phyloP scores from a whole-genome alignment of 495 filamentous ascomycete genomes.

The Podospora australis region DNA sequence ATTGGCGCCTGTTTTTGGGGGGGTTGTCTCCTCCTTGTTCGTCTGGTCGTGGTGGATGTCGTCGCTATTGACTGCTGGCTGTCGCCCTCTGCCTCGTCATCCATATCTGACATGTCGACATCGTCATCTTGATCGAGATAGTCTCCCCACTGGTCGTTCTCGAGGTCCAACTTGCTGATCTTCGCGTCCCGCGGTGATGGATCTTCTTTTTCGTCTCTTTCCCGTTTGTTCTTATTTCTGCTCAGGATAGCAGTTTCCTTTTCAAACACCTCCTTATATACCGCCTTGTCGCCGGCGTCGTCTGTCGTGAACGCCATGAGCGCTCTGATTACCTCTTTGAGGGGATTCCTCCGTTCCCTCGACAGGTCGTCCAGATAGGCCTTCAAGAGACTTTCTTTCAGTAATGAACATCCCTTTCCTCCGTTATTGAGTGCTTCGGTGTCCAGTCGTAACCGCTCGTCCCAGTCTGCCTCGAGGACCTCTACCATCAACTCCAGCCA shows the following conservation, averaged over 20 bases:
- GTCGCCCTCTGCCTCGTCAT: conserved; percentile 21
- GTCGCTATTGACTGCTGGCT: neutral
- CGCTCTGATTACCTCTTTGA: conserved; percentile 38
- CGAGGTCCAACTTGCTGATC: conserved; percentile 42
- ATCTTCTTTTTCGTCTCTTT: conserved; percentile 28
- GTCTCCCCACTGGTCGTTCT: conserved; percentile 39
- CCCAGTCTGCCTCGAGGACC: conserved; percentile 69
- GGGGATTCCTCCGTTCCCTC: conserved; percentile 20
- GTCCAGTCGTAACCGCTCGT: conserved; percentile 42
- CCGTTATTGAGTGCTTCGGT: conserved; percentile 10
- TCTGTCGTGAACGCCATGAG: conserved; percentile 35
- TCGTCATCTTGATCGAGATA: conserved; percentile 34
- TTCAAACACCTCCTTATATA: conserved; percentile 45
- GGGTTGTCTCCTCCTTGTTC: neutral
- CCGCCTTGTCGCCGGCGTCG: conserved; percentile 22
- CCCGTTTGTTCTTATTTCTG: conserved; percentile 41
- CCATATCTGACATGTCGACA: no score
- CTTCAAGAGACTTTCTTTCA: conserved; percentile 25
- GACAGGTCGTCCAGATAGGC: conserved; percentile 27
- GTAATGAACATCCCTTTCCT: conserved; percentile 11
- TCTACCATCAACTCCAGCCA: conserved; percentile 80
- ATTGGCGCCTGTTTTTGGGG: neutral
- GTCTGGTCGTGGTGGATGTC: neutral
- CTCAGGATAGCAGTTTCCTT: conserved; percentile 36
- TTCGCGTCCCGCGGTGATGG: no score